A percentile compares a stretch with the other conserved stretches of the same genome.
These are phyloP conservation scores for Akanthomyces muscarius DNA, from an alignment of 2,329 filamentous ascomycete genomes.

Conservation along the genomic window DNA sequence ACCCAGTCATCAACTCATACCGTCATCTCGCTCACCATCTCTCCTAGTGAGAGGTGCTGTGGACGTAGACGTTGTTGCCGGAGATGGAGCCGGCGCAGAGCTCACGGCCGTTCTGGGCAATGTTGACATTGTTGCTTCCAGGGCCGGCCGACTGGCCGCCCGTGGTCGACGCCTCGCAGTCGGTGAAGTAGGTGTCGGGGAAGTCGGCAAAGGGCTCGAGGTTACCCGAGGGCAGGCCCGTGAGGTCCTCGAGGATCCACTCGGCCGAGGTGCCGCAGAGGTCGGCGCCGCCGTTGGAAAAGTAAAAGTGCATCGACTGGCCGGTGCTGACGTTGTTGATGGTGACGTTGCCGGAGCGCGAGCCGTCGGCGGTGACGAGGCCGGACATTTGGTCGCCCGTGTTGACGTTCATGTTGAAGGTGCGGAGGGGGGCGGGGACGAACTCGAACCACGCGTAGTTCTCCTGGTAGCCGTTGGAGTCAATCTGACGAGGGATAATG, in stretches of 20 bases:
- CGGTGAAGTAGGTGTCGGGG: background rate
- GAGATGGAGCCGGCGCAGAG: slow-evolving; percentile 1
- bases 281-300: background rate
- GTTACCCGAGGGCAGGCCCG: background rate
- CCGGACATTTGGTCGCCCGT: slow-evolving; percentile 8
- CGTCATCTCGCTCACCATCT: background rate
- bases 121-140: slow-evolving; percentile 5
- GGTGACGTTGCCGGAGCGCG: slow-evolving; percentile 11
- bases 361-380: slow-evolving; percentile 1
- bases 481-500: background rate
- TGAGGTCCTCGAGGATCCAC: slow-evolving; percentile 13
- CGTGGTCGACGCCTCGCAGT: slow-evolving; percentile 4
- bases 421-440: background rate
- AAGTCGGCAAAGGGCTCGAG: slow-evolving; percentile 9
- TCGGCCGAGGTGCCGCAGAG: slow-evolving; percentile 13
- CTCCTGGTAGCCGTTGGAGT: background rate
- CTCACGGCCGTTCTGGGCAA: background rate
- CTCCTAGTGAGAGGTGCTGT: background rate
- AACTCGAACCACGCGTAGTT: slow-evolving; percentile 4
- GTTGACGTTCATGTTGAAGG: slow-evolving; percentile 6
- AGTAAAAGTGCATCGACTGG: background rate
- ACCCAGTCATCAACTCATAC: too few relatives aligned
- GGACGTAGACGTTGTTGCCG: slow-evolving; percentile 1
- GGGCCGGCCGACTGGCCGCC: slow-evolving; percentile 1
- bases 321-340: slow-evolving; percentile 9